Conservation (phyloP, 345 rosid species). For the Erucastrum elatum region DNA sequence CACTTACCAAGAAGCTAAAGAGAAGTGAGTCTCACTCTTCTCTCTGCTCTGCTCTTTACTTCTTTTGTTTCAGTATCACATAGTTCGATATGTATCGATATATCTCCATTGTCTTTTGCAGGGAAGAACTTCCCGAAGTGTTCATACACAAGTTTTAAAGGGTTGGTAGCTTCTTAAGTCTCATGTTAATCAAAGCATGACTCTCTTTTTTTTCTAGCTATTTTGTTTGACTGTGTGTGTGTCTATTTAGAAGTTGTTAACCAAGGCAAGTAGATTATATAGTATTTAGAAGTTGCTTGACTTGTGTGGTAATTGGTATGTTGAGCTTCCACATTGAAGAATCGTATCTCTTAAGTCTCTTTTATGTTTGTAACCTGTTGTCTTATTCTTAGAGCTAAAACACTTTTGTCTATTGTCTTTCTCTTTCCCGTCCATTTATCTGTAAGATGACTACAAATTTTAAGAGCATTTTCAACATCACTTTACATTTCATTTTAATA, state of each 20-base stretch:
- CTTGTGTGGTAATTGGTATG: slow-evolving; percentile 3
- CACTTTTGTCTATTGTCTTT: not conserved
- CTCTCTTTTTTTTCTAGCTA: not conserved
- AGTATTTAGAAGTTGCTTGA: not conserved
- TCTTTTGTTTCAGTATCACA: not conserved
- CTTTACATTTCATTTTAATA: no score
- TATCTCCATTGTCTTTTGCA: slow-evolving; percentile 31
- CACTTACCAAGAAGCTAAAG: slow-evolving; percentile 67
- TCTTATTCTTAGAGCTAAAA: slow-evolving; percentile 2
- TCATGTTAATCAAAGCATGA: slow-evolving; percentile 9
- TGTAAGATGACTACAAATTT: no score
- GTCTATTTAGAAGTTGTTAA: slow-evolving; percentile 7
- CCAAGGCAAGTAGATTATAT: not conserved
- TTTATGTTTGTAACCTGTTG: not conserved
- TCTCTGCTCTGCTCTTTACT: not conserved
- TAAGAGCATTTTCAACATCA: no score
- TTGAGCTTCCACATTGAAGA: not conserved
- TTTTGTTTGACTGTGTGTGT: slow-evolving; percentile 7
- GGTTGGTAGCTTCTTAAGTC: slow-evolving; percentile 1
- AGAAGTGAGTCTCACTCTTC: slow-evolving; percentile 51
- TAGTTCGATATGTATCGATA: not conserved
- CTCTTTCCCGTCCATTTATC: not conserved
- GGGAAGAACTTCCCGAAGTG: slow-evolving; percentile 64
- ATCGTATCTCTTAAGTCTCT: not conserved
- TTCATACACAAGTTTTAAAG: slow-evolving; percentile 45